A percentile compares a stretch with the other conserved stretches of the same genome.
Evolutionary conservation across 2,329 filamentous ascomycete species (phyloP).

Genomic region (Sporothrix pallida): DNA sequence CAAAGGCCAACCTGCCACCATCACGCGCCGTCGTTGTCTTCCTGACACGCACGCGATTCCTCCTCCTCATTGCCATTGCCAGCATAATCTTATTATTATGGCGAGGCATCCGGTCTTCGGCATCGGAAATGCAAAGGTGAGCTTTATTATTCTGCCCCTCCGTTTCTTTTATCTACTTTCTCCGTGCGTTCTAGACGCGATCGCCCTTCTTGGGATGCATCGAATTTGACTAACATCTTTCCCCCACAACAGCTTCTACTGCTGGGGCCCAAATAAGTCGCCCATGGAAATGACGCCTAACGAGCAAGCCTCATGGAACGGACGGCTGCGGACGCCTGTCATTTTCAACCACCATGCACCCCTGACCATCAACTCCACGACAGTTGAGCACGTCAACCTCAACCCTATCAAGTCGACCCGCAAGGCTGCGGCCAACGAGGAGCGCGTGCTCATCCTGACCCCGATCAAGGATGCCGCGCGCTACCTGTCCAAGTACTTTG

Average conservation of each 20-base stretch:
- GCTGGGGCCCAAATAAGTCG: conserved; percentile 93
- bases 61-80: conserved; percentile 73
- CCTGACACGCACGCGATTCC: conserved; percentile 76
- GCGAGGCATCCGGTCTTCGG: conserved; percentile 80
- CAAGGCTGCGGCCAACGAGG: conserved; percentile 78
- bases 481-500: conserved; percentile 88
- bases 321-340: conserved; percentile 88
- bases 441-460: conserved; percentile 89
- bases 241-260: conserved; percentile 79
- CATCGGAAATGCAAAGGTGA: conserved; percentile 90
- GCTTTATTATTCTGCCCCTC: conserved; percentile 39
- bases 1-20: conserved; percentile 78
- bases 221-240: conserved; percentile 20
- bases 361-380: conserved; percentile 79
- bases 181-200: not conserved
- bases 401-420: conserved; percentile 83
- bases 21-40: conserved; percentile 73
- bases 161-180: conserved; percentile 17
- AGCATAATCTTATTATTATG: conserved; percentile 81
- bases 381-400: conserved; percentile 80
- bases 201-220: not conserved
- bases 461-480: conserved; percentile 87
- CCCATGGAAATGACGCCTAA: conserved; percentile 94
- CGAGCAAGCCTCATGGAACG: conserved; percentile 87
- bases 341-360: conserved; percentile 95